Conservation (phyloP, 805 yeast species). For the Sporopachydermia quercuum region DNA sequence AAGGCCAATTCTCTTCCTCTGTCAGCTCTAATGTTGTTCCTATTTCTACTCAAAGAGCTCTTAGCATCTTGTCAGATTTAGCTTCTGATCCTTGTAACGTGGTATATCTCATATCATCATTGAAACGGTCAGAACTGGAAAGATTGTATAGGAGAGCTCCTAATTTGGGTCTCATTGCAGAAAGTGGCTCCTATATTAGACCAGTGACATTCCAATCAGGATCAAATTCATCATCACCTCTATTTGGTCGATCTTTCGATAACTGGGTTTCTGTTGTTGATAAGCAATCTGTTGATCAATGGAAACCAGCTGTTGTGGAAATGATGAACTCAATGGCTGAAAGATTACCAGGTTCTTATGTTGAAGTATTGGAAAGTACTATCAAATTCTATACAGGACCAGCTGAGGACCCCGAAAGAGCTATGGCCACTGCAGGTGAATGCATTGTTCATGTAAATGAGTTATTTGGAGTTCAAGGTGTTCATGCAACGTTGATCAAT, state of each 20-base stretch:
- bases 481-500: conserved; percentile 58
- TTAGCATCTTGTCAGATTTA: conserved; percentile 44
- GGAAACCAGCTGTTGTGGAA: conserved; percentile 45
- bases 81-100: conserved; percentile 40
- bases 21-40: conserved; percentile 22
- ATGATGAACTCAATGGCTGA: conserved; percentile 50
- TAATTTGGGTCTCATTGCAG: conserved; percentile 74
- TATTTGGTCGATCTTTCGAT: conserved; percentile 29
- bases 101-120: conserved; percentile 58
- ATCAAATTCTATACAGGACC: conserved; percentile 57
- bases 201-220: conserved; percentile 10
- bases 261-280: conserved; percentile 52
- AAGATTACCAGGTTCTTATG: conserved; percentile 62
- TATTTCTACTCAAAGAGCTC: conserved; percentile 47
- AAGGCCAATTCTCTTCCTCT: conserved; percentile 16
- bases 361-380: conserved; percentile 36
- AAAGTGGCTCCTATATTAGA: conserved; percentile 70
- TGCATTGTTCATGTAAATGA: conserved; percentile 64
- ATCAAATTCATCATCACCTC: not conserved
- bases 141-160: conserved; percentile 52
- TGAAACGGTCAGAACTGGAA: conserved; percentile 50
- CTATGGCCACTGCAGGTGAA: conserved; percentile 53
- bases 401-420: conserved; percentile 42
- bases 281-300: conserved; percentile 16
- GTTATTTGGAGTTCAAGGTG: conserved; percentile 35